These are phyloP conservation scores for Pestalotiopsis sp. DNA, from an alignment of 2,329 filamentous ascomycete genomes.

Conservation along the genomic window DNA sequence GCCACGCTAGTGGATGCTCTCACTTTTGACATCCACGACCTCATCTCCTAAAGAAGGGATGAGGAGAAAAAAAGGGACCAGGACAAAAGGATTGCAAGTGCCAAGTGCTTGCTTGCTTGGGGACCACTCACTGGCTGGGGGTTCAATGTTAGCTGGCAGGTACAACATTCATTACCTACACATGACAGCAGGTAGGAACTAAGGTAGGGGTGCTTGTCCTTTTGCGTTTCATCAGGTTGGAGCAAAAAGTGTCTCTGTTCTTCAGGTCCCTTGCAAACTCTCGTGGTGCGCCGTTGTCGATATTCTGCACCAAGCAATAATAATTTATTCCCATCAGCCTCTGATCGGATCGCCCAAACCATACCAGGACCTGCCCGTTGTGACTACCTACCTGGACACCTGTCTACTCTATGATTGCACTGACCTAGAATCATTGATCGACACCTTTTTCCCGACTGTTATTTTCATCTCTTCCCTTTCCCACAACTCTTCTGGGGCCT, in stretches of 20 bases:
- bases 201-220: not conserved
- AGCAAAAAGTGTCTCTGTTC: not conserved
- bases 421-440: not conserved
- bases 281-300: not conserved
- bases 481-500: not conserved
- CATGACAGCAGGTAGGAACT: not conserved
- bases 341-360: not conserved
- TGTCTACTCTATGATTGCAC: too few relatives aligned
- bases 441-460: not conserved
- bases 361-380: not conserved
- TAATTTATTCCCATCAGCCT: not conserved
- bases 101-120: too few relatives aligned
- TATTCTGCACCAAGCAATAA: not conserved
- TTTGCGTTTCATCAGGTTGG: not conserved
- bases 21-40: slow-evolving; percentile 6
- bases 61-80: not conserved
- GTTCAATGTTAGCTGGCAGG: too few relatives aligned
- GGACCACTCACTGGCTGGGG: too few relatives aligned
- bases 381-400: too few relatives aligned
- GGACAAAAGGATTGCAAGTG: too few relatives aligned
- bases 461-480: not conserved
- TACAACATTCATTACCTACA: too few relatives aligned
- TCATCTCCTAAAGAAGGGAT: slow-evolving; percentile 5
- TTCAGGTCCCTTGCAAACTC: not conserved
- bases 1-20: slow-evolving; percentile 5